Evolutionary conservation across 768 basidiomycete genomes (phyloP), one percentile per base, ranked within the genome.

Genomic region (Xanthoconium purpureum): DNA sequence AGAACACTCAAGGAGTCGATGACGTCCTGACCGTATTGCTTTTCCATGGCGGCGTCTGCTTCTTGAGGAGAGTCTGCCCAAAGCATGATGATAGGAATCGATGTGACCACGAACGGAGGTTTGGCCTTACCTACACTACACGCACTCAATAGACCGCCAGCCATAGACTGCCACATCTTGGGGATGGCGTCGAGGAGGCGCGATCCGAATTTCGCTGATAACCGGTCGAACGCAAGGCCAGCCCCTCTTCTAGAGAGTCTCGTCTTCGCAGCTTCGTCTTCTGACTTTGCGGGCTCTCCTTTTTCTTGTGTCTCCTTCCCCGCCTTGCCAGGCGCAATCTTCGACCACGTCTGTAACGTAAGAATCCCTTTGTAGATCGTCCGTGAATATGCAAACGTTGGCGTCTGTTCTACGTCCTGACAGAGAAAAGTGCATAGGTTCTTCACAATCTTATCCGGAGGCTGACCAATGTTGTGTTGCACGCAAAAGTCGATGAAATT

Each of bases 381-480:
- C 49, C 84, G 82, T 9, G 78, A 76, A 64, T 80, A 82, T 1
- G 87, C 80, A 68, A 98, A 98, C 2, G 96, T 87, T 4, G 97
- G 97, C 0, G 94, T 97, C 52, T 89, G 83, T 40, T 88, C 85
- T 9, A 83, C 79, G 69, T 99, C 97, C 65, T 94, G 91, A 67
- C 96, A 98, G 6, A 98, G 77, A 74, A 98, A 98, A 0, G 92
- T 94, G 75, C 93, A 96, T 9, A 98, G 83, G 68, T 99, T 99
- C 75, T 93, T 94, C 60, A 98, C 85, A 54, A 99, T 92, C 78
- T 99, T 99, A 64, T 94, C 92, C 1, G 90, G 89, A 4, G 96
- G 94, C 66, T 94, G 92, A 33, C 80, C 71, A 47, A 93, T 84
- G 44, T 84, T 80, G 68, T 82, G 84, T 65, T 77, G 76, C 4